Percentiles rank a stretch among this genome's conserved stretches.
phyloP scores from a whole-genome alignment of 2,329 filamentous ascomycete genomes.

The Sclerotinia glacialis region DNA sequence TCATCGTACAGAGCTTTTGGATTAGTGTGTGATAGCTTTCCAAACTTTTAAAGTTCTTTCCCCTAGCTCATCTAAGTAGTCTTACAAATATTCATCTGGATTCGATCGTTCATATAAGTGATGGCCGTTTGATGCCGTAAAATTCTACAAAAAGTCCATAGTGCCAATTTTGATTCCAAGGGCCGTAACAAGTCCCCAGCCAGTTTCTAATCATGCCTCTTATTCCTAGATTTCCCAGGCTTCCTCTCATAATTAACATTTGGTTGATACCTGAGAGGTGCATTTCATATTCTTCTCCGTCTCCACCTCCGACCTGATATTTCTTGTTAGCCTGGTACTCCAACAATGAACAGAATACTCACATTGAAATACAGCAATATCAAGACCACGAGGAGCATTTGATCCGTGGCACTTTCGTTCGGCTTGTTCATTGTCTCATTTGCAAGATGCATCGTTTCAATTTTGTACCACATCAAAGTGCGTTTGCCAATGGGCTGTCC shows the following conservation, averaged over 20 bases:
- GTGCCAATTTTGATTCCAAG: conserved; percentile 28
- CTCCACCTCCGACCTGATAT: conserved; percentile 27
- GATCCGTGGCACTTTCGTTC: conserved; percentile 26
- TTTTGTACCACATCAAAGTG: conserved; percentile 28
- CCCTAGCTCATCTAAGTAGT: background rate
- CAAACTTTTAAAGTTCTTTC: background rate
- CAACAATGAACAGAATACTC: background rate
- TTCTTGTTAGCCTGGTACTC: background rate
- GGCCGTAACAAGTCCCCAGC: conserved; percentile 27
- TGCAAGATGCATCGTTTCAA: conserved; percentile 29
- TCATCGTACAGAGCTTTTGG: too few species aligned
- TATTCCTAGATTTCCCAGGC: conserved; percentile 27
- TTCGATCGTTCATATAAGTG: conserved; percentile 3
- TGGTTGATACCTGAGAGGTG: conserved; percentile 32
- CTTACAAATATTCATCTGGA: background rate
- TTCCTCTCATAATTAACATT: conserved; percentile 30
- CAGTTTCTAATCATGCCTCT: conserved; percentile 30
- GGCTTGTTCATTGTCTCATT: conserved; percentile 27
- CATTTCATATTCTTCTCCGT: conserved; percentile 30
- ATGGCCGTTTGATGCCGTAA: conserved; percentile 8
- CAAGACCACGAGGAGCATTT: conserved; percentile 31
- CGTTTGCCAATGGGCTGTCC: conserved; percentile 23
- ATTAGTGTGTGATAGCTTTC: background rate
- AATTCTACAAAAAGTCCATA: conserved; percentile 16
- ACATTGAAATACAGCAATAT: conserved; percentile 32